Evolutionary conservation across 2,329 filamentous ascomycete species (phyloP).

Genomic region (Calonectria montana): DNA sequence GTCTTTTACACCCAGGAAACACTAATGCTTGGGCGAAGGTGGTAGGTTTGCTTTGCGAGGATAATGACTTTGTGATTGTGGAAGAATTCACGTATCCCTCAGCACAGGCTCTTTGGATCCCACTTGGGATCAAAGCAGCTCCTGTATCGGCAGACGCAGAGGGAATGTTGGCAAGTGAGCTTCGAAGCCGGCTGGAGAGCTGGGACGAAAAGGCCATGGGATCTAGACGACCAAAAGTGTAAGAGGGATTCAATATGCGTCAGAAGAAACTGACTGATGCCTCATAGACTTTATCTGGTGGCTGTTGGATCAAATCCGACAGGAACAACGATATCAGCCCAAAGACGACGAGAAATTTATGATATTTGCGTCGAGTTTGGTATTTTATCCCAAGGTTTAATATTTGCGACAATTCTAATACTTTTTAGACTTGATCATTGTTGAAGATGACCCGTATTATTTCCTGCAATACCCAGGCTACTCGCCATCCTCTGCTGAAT

Average conservation of each 20-base stretch:
- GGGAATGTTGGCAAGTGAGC: constrained; percentile 36
- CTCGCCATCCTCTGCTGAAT: background rate
- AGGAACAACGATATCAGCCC: constrained; percentile 69
- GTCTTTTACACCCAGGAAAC: constrained; percentile 44
- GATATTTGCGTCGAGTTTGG: constrained; percentile 44
- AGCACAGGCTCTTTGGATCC: constrained; percentile 45
- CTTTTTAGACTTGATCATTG: constrained; percentile 15
- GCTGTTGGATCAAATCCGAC: constrained; percentile 77
- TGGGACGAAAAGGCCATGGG: constrained; percentile 36
- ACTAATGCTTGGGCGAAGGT: constrained; percentile 48
- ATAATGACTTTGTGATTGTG: constrained; percentile 42
- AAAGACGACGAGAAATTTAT: constrained; percentile 71
- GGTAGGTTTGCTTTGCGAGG: constrained; percentile 44
- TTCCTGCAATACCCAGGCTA: constrained; percentile 41
- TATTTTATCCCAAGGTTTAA: constrained; percentile 25
- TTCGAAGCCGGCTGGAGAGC: constrained; percentile 32
- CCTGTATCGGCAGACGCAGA: constrained; percentile 42
- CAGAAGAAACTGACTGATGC: background rate
- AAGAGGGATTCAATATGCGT: background rate
- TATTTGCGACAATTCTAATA: background rate
- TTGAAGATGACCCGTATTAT: constrained; percentile 41
- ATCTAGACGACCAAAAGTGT: constrained; percentile 32
- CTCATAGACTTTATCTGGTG: constrained; percentile 39
- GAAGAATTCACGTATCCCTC: constrained; percentile 48
- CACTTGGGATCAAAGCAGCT: constrained; percentile 39